Percentiles rank a stretch among this genome's conserved stretches.
Conservation (phyloP, 306 rosid genomes). For the Pterocarpus macrocarpus region DNA sequence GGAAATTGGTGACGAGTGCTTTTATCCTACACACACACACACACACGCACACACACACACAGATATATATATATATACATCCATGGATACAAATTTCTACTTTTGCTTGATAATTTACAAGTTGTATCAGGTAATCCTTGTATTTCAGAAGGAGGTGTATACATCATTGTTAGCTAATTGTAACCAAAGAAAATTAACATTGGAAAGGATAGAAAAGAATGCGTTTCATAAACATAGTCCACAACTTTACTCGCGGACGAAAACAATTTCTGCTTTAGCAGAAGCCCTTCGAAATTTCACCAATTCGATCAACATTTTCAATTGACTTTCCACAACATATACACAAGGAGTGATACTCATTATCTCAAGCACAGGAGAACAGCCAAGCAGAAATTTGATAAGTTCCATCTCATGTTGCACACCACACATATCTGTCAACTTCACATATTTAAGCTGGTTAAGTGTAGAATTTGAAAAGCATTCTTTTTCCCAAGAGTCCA, state of each 20-base stretch:
- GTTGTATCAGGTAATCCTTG: slow-evolving; percentile 27
- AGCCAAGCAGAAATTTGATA: slow-evolving; percentile 73
- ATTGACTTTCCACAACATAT: slow-evolving; percentile 53
- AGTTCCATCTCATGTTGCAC: slow-evolving; percentile 83
- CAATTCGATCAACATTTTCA: slow-evolving; percentile 75
- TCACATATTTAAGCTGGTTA: slow-evolving; percentile 67
- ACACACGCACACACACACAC: too few relatives aligned
- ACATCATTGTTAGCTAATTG: not conserved
- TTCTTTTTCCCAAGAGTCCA: slow-evolving; percentile 79
- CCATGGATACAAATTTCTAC: not conserved
- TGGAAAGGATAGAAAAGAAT: slow-evolving; percentile 27
- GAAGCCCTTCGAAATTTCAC: slow-evolving; percentile 83
- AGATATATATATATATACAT: too few relatives aligned
- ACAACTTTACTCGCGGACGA: slow-evolving; percentile 56
- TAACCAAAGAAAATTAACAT: slow-evolving; percentile 30
- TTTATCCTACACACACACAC: too few relatives aligned
- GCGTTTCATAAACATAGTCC: slow-evolving; percentile 20
- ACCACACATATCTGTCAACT: slow-evolving; percentile 79
- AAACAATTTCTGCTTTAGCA: slow-evolving; percentile 68
- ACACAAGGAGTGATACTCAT: slow-evolving; percentile 68
- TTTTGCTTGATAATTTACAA: slow-evolving; percentile 27
- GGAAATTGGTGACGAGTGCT: not conserved
- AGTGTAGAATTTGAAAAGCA: slow-evolving; percentile 58
- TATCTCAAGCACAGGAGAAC: slow-evolving; percentile 73
- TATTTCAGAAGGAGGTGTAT: slow-evolving; percentile 19